Evolutionary conservation across 2,329 filamentous ascomycete species (phyloP), one percentile per base, ranked within the genome.

Genomic region (Phialocephala sp.): DNA sequence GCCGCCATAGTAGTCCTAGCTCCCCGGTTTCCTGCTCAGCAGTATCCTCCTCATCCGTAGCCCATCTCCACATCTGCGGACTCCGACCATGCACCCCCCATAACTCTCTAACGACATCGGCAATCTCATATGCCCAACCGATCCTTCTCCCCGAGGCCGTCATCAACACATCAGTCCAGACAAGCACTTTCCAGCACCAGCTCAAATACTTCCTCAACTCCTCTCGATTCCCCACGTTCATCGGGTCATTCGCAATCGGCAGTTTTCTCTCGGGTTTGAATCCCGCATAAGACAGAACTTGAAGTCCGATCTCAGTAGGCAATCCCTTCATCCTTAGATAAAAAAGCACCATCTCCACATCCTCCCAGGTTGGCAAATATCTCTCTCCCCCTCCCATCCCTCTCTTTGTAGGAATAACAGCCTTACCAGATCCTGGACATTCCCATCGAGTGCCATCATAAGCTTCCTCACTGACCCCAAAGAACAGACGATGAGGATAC

Each of bases 111-210:
- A 41, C 18, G 5, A 58, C 55, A 37, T n/a, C 32, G 22, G 32
- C 32, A 27, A 61, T 20, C 20, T 54, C 59, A 52, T 61, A 52
- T 24, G 14, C 18, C 59, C 45, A 61, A n/a, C 39, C 45, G 15
- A 61, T 61, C 35, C 36, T 6, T n/a, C 18, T 52, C 15, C 59
- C 59, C 6, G 41, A 37, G 37, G 27, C 41, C 6, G n/a, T 52
- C 24, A 61, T 52, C 24, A 61, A 20, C 1, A 61, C 37, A 37
- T 61, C 59, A 39, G 6, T 20, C 59, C 43, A 52, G 8, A 61
- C 59, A 2, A 61, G 45, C 2, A 61, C 59, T 24, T 39, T 52
- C 59, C 45, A 61, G n/a, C 43, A 61, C 43, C 47, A 61, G 24
- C 59, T 54, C 43, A 61, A 22, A 52, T 61, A 61, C 15, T 54